phyloP scores from a whole-genome alignment of 2,329 filamentous ascomycete species.

The Diaporthe citriasiana region DNA sequence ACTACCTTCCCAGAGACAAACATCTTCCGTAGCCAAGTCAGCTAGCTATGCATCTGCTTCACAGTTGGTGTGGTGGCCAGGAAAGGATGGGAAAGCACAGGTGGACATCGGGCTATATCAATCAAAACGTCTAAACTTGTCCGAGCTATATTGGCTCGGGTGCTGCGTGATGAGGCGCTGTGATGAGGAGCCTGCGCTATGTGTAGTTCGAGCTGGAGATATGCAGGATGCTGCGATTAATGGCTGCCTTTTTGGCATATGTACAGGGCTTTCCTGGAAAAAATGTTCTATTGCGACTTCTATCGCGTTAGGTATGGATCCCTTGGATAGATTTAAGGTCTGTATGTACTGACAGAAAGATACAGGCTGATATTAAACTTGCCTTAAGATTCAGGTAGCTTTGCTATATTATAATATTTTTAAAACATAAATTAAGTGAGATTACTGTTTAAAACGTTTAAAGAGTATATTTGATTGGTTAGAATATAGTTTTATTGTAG shows the following conservation, averaged over 20 bases:
- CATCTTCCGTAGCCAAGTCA: constrained; percentile 22
- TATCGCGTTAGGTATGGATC: no score
- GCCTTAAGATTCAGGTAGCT: no score
- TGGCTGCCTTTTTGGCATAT: background rate
- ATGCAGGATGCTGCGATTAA: background rate
- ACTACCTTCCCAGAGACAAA: constrained; percentile 26
- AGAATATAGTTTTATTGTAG: no score
- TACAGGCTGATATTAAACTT: no score
- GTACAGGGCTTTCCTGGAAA: no score
- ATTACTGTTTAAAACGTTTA: no score
- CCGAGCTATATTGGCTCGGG: background rate
- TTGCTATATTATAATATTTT: no score
- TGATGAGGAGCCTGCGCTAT: background rate
- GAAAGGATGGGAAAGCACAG: background rate
- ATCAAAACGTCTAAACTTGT: background rate
- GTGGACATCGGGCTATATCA: background rate
- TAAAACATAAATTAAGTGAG: no score
- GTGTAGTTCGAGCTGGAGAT: background rate
- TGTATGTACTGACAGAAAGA: no score
- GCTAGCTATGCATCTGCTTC: constrained; percentile 13
- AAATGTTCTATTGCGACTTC: no score
- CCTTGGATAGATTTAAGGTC: no score
- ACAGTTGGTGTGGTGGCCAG: background rate
- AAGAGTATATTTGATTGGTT: no score
- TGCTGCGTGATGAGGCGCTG: background rate